Base-by-base conservation (phyloP, 2,329 filamentous ascomycete species). In the Leptographium galeiforme region DNA sequence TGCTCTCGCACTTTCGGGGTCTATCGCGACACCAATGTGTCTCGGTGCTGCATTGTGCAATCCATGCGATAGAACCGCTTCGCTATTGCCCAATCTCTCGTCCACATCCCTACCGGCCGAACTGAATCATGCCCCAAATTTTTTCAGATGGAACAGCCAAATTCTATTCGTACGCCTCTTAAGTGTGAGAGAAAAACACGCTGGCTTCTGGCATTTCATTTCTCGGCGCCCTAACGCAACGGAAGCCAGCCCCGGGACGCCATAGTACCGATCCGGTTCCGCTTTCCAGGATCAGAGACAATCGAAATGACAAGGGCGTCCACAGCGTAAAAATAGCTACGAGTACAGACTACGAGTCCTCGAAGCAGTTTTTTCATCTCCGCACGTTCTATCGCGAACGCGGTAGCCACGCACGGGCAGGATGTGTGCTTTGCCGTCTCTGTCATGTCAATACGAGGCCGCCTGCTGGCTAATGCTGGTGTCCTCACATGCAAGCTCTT, bases 171-270 rank as follows among this genome's bases (percentile, higher is more conserved):
- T 25, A 25, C 25, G n/a, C 13, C 18, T 10, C 7, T n/a, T 32
- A 10, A 19, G 10, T 8, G 30, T n/a, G 32, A 43, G 12, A 48
- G 39, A 40, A 40, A 40, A 40, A 40, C 11, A 40, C 16, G 14
- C 13, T 40, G 39, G 39, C 14, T 14, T 10, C 41, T 45, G 43
- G 43, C 43, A 45, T 36, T 33, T 36, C 34, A 48, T 51, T 53
- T 44, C n/a, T 54, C 50, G 51, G 50, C 57, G 40, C 57, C 56
- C 57, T 59, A 59, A 52, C 41, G 52, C 48, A 10, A 34, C 56
- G 57, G 57, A 59, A 57, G 54, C 53, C 30, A 38, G 41, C 53
- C 55, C 56, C 57, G 57, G 52, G 53, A 51, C 38, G 41, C 53
- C 39, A 55, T 56, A 56, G 55, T 55, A 53, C 55, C 32, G 51